These are phyloP conservation scores for Starmerella vaccinii DNA, from an alignment of 805 yeast genomes.

Conservation along the genomic window DNA sequence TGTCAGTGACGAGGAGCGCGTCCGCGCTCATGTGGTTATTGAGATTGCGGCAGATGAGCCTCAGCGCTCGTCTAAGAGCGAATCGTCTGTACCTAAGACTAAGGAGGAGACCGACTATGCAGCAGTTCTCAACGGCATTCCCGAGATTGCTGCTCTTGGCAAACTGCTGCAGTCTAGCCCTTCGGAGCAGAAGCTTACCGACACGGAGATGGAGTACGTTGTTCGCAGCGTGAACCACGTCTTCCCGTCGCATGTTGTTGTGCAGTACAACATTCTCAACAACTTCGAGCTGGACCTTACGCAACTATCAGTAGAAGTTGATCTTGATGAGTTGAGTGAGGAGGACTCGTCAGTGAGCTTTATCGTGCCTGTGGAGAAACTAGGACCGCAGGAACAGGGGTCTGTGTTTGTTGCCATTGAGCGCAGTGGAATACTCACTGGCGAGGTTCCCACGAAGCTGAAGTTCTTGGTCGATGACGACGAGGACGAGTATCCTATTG, in stretches of 20 bases:
- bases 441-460: slow-evolving; percentile 53
- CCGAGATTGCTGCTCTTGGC: slow-evolving; percentile 69
- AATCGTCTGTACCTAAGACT: slow-evolving; percentile 18
- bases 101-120: slow-evolving; percentile 34
- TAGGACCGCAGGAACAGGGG: slow-evolving; percentile 62
- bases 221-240: slow-evolving; percentile 76
- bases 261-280: slow-evolving; percentile 77
- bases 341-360: slow-evolving; percentile 57
- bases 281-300: slow-evolving; percentile 74
- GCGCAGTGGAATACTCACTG: slow-evolving; percentile 41
- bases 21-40: slow-evolving; percentile 7
- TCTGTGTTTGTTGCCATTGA: slow-evolving; percentile 67
- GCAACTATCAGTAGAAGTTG: slow-evolving; percentile 50
- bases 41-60: slow-evolving; percentile 13
- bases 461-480: slow-evolving; percentile 75
- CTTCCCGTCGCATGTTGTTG: slow-evolving; percentile 56
- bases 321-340: slow-evolving; percentile 36
- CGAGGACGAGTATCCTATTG: slow-evolving; percentile 88
- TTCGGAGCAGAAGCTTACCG: slow-evolving; percentile 59
- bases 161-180: slow-evolving; percentile 59
- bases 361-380: slow-evolving; percentile 56
- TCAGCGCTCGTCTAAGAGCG: slow-evolving; percentile 12
- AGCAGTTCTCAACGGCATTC: slow-evolving; percentile 56
- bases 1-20: slow-evolving; percentile 32
- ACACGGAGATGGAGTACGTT: slow-evolving; percentile 84